Evolutionary conservation across 768 basidiomycete genomes (phyloP), one percentile per base, ranked within the genome.

Genomic region (Ramaria sp.): DNA sequence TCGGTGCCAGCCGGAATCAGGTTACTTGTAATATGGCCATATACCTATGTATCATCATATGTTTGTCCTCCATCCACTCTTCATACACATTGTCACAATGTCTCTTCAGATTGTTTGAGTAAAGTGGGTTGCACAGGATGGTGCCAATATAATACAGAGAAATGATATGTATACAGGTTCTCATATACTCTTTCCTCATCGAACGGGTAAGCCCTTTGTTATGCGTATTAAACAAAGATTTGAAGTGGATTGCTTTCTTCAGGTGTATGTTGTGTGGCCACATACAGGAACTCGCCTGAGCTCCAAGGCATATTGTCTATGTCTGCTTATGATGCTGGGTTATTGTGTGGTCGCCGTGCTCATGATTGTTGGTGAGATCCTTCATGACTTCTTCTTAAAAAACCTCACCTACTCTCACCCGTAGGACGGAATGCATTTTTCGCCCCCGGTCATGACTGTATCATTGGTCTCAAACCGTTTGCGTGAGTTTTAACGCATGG

Each of bases 391-490:
- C 17, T 41, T 19, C 20, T 4, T 10, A 9, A 4, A n/a, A 1
- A 43, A 43, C 7, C 19, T 37, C n/a, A 33, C 48, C 7, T 20
- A 13, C 34, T 15, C 47, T 50, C 22, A 10, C 15, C 9, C 10
- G 9, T 37, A 57, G 55, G 55, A 5, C 46, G 55, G 20, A 57
- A 48, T 27, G 42, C 55, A 3, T 55, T 55, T 47, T 68, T 73
- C 48, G 58, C 68, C 11, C 57, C 56, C 1, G 72, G 75, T 47
- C 71, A 69, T 2, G 67, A 67, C 0, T 81, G 79, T 60, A 68
- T 77, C 3, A 78, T 79, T 53, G 79, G 79, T 3, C 63, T 81
- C 17, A 72, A 73, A 54, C 66, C 65, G 1, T 65, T 70, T 7
- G 74, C 74, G 65, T 66, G 41, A 33, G 65, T 62, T 30, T 38